A percentile compares a stretch with the other conserved stretches of the same genome.
Evolutionary conservation across 1,284 basidiomycete genomes (phyloP).

Genomic region (Irpex rosettiformis): DNA sequence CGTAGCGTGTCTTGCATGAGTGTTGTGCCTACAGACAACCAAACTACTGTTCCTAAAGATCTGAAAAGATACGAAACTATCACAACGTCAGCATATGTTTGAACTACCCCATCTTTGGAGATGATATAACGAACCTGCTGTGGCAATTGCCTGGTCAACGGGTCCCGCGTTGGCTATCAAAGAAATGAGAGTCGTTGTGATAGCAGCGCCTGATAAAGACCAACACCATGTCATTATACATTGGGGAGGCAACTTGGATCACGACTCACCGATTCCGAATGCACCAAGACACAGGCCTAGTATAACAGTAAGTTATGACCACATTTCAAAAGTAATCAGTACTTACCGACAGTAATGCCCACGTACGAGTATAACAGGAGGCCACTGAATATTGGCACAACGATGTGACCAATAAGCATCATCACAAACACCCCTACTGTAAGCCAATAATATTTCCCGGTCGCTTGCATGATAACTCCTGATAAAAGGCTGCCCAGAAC

Average conservation of each 20-base stretch:
- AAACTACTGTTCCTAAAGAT: constrained; percentile 56
- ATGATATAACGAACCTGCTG: constrained; percentile 41
- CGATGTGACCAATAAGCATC: constrained; percentile 37
- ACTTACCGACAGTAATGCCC: constrained; percentile 39
- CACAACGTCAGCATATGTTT: not conserved
- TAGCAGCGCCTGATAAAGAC: constrained; percentile 35
- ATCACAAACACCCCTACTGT: constrained; percentile 41
- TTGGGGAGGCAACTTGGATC: not conserved
- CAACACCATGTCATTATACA: not conserved
- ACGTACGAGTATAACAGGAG: constrained; percentile 32
- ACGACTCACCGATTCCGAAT: constrained; percentile 43
- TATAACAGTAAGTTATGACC: not conserved
- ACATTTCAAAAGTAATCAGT: not conserved
- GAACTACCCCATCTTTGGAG: not conserved
- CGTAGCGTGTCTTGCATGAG: constrained; percentile 50
- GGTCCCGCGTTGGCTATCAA: constrained; percentile 60
- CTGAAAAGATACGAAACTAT: constrained; percentile 64
- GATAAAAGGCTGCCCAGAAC: constrained; percentile 47
- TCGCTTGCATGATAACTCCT: constrained; percentile 53
- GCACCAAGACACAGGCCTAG: constrained; percentile 40
- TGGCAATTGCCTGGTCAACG: constrained; percentile 60
- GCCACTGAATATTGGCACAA: constrained; percentile 39
- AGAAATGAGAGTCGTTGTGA: constrained; percentile 56
- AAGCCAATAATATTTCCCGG: constrained; percentile 52
- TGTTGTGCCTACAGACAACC: constrained; percentile 52